phyloP scores from a whole-genome alignment of 1,284 basidiomycete genomes.

The Wolfiporia cocos region DNA sequence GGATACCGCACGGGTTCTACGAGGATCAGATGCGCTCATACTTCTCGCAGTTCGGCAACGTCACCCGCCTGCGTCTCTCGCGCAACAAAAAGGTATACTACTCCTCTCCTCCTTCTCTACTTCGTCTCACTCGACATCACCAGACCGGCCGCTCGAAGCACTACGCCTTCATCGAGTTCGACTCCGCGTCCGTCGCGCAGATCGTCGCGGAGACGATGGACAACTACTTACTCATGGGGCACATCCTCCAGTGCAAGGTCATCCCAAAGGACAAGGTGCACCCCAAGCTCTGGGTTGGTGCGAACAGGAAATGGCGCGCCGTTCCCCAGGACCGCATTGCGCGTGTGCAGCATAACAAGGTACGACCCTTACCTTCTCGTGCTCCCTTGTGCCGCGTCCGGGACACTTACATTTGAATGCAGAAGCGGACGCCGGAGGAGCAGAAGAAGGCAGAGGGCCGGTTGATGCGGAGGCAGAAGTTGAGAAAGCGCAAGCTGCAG shows the following conservation, averaged over 20 bases:
- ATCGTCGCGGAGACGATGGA: constrained; percentile 99
- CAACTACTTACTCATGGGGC: constrained; percentile 95
- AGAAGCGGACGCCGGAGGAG: constrained; percentile 76
- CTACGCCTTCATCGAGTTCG: constrained; percentile 96
- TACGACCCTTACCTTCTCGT: no score
- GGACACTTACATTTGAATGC: not conserved
- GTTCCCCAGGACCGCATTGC: constrained; percentile 75
- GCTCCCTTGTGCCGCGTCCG: no score
- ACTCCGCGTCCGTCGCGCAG: constrained; percentile 82
- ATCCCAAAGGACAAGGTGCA: constrained; percentile 88
- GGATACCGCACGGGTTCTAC: constrained; percentile 96
- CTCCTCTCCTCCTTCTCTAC: constrained; percentile 7
- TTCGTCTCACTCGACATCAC: not conserved
- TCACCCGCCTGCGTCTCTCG: constrained; percentile 85
- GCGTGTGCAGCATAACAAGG: constrained; percentile 78
- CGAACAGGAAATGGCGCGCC: constrained; percentile 84
- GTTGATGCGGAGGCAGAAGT: constrained; percentile 72
- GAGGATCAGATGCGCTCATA: constrained; percentile 92
- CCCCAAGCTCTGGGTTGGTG: constrained; percentile 94
- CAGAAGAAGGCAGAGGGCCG: constrained; percentile 64
- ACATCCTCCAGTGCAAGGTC: constrained; percentile 85
- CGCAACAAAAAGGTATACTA: constrained; percentile 82
- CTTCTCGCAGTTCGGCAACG: constrained; percentile 92
- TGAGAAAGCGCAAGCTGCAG: constrained; percentile 75
- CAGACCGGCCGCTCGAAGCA: constrained; percentile 95